Base-by-base conservation (phyloP, 306 rosid genomes). In the Cyamopsis tetragonoloba region DNA sequence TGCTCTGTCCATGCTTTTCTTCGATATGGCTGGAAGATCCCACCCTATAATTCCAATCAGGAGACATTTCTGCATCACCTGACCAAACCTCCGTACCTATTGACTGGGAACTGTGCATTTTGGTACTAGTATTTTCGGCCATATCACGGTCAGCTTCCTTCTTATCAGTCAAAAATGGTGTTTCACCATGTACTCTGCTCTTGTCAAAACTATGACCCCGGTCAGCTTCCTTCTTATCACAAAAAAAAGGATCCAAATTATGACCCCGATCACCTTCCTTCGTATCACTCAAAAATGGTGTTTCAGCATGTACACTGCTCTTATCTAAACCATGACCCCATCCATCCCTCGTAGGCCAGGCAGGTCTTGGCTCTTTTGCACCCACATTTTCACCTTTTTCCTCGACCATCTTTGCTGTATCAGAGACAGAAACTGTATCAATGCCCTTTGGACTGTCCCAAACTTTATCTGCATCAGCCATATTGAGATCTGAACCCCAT, bases 61-160 rank as follows among this genome's bases (percentile, higher is more conserved):
- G 98, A 49, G 96, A 92, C 91, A 89, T 89, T 79, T 88, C 80
- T 73, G 77, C 83, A 80, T 86, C 88, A 72, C 83, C 97, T 41
- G 74, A 68, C 99, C 99, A 90, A 66, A 83, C 85, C 56, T 81
- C 91, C 63, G 71, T 44, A 70, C 72, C 89, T 72, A 77, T 73
- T 34, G 84, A 41, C 65, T 84, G 88, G 61, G 88, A 53, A 30
- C 46, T 66, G 13, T 46, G 81, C 38, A 43, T 23, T 62, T 72
- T 62, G 57, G 77, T 64, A 64, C 73, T 84, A 50, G 76, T 58
- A 66, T 62, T 80, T 70, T 82, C 95, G 46, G 74, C 65, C 77
- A 80, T 80, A 82, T 84, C 77, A 59, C 13, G 56, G 53, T 75
- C 68, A 72, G 73, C 65, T 78, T 85, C 91, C 55, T 81, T 83